Evolutionary conservation across 345 rosid species (phyloP).

Genomic region (Triadica sebifera): DNA sequence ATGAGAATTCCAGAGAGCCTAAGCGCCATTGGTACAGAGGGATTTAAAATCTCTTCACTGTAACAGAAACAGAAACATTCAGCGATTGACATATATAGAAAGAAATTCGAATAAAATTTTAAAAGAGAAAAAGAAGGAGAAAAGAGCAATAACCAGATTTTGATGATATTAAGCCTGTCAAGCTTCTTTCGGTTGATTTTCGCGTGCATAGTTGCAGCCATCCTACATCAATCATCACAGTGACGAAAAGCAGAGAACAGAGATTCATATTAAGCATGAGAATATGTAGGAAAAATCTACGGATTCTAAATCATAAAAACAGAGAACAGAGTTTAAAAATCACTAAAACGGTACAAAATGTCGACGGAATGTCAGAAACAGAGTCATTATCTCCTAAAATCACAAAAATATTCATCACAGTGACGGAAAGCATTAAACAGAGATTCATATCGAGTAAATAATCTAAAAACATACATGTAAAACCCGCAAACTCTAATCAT

Average conservation of each 20-base stretch:
- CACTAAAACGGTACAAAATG: neutral
- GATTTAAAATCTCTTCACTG: constrained; percentile 92
- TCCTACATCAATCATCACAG: constrained; percentile 41
- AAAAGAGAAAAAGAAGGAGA: neutral
- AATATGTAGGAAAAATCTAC: neutral
- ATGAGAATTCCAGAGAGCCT: constrained; percentile 88
- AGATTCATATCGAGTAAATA: no score
- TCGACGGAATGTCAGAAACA: neutral
- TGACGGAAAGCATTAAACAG: no score
- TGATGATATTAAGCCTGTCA: constrained; percentile 60
- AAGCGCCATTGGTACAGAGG: constrained; percentile 89
- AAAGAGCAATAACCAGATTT: constrained; percentile 54
- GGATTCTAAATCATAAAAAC: neutral
- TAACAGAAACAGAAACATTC: neutral
- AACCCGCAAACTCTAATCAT: no score
- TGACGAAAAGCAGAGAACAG: constrained; percentile 5
- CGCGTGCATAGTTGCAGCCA: constrained; percentile 87
- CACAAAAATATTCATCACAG: no score
- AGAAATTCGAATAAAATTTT: neutral
- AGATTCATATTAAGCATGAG: neutral
- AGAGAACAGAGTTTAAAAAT: neutral
- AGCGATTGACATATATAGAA: neutral
- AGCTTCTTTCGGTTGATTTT: constrained; percentile 75
- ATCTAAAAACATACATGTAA: no score
- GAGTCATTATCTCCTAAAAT: neutral